Conservation (phyloP, 2,329 filamentous ascomycete species). For the Falciphora oryzae region DNA sequence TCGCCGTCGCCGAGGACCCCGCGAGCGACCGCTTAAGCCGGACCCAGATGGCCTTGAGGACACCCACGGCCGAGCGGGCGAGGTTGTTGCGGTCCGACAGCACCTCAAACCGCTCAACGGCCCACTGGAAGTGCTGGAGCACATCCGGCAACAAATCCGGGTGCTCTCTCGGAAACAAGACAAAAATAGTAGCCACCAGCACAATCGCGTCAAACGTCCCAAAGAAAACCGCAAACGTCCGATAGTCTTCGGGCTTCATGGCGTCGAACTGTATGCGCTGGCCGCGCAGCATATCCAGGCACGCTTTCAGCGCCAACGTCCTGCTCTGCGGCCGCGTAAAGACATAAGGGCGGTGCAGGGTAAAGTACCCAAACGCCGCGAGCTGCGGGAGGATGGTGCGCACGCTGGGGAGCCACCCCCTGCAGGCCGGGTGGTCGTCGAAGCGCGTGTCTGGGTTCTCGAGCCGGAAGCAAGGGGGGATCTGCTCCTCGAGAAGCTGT, state of each 20-base stretch:
- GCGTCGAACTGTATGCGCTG: conserved; percentile 45
- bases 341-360: conserved; percentile 56
- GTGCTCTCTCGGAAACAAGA: conserved; percentile 53
- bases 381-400: conserved; percentile 43
- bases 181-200: conserved; percentile 54
- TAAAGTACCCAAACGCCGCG: conserved; percentile 49
- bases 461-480: conserved; percentile 47
- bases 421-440: conserved; percentile 45
- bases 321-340: conserved; percentile 50
- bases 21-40: conserved; percentile 45
- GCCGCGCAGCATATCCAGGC: conserved; percentile 47
- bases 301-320: conserved; percentile 50
- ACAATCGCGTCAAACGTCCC: conserved; percentile 60
- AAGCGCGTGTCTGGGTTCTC: conserved; percentile 52
- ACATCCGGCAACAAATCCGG: conserved; percentile 39
- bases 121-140: conserved; percentile 53
- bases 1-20: too few relatives aligned
- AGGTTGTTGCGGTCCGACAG: conserved; percentile 49
- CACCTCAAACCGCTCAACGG: conserved; percentile 50
- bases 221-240: conserved; percentile 53
- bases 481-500: conserved; percentile 39
- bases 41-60: conserved; percentile 48
- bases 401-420: conserved; percentile 42
- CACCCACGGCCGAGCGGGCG: conserved; percentile 47
- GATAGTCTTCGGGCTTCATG: conserved; percentile 45